phyloP scores from a whole-genome alignment of 2,329 filamentous ascomycete genomes.

The Fusarium sacchari region DNA sequence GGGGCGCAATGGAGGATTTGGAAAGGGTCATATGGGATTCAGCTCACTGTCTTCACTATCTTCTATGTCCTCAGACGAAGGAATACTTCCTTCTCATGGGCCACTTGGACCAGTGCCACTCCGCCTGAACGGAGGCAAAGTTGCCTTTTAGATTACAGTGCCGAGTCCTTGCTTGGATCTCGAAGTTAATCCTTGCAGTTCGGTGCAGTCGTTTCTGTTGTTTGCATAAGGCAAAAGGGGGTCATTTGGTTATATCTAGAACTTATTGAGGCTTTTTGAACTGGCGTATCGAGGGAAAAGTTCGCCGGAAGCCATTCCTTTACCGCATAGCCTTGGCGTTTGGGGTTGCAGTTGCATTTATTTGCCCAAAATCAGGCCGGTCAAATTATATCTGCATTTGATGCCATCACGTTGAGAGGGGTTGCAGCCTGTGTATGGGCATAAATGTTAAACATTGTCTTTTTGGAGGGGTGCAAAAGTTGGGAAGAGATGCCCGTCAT shows the following conservation, averaged over 20 bases:
- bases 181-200: conserved; percentile 7
- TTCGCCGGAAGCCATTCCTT: conserved; percentile 38
- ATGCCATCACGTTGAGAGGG: conserved; percentile 15
- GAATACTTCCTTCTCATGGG: conserved; percentile 48
- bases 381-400: conserved; percentile 36
- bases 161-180: conserved; percentile 25
- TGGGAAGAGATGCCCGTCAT: conserved; percentile 12
- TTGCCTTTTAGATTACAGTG: conserved; percentile 47
- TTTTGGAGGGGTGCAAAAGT: conserved; percentile 30
- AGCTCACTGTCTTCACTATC: conserved; percentile 54
- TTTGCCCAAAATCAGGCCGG: conserved; percentile 17
- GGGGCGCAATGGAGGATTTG: conserved; percentile 61
- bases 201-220: conserved; percentile 1
- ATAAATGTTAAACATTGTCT: conserved; percentile 27
- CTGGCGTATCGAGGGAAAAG: conserved; percentile 24
- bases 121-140: conserved; percentile 52
- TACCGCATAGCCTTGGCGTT: conserved; percentile 44
- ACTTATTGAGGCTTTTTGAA: conserved; percentile 28
- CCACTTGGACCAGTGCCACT: conserved; percentile 47
- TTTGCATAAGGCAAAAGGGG: conserved; percentile 32
- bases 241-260: conserved; percentile 16
- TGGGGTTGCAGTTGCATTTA: conserved; percentile 29
- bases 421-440: conserved; percentile 23
- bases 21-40: conserved; percentile 53
- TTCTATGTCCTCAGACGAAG: conserved; percentile 55